These are phyloP conservation scores for Capsella rubella DNA, from an alignment of 441 rosid species.

Conservation along the genomic window DNA sequence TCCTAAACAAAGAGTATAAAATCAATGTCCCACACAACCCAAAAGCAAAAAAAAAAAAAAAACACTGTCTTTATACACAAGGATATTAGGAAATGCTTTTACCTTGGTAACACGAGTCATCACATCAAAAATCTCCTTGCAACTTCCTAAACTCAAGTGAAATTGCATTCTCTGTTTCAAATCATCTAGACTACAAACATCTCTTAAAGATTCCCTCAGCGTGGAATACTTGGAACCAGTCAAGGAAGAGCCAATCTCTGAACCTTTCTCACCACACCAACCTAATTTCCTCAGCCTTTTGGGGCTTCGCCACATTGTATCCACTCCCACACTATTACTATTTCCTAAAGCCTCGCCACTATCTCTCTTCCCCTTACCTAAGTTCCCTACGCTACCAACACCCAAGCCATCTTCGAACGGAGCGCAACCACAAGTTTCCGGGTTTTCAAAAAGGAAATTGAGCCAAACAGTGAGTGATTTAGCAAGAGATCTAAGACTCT, in stretches of 20 bases:
- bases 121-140: constrained; percentile 72
- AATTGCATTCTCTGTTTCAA: constrained; percentile 70
- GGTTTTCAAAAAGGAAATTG: constrained; percentile 74
- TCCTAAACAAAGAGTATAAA: background rate
- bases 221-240: constrained; percentile 47
- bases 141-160: constrained; percentile 65
- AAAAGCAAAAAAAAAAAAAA: constrained; percentile 15
- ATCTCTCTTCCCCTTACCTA: constrained; percentile 62
- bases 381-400: constrained; percentile 15
- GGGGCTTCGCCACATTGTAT: constrained; percentile 65
- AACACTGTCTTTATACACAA: constrained; percentile 1
- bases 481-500: constrained; percentile 64
- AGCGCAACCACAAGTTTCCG: constrained; percentile 68
- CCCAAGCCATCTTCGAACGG: constrained; percentile 8
- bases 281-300: constrained; percentile 62
- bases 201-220: constrained; percentile 66
- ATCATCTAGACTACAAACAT: constrained; percentile 90
- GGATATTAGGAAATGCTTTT: background rate
- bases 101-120: constrained; percentile 84
- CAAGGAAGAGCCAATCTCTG: constrained; percentile 43
- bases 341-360: constrained; percentile 40
- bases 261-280: constrained; percentile 53
- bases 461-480: constrained; percentile 89
- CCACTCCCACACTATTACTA: constrained; percentile 48
- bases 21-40: background rate